phyloP scores from a whole-genome alignment of 257 asterid species.

The Solanum peruvianum region DNA sequence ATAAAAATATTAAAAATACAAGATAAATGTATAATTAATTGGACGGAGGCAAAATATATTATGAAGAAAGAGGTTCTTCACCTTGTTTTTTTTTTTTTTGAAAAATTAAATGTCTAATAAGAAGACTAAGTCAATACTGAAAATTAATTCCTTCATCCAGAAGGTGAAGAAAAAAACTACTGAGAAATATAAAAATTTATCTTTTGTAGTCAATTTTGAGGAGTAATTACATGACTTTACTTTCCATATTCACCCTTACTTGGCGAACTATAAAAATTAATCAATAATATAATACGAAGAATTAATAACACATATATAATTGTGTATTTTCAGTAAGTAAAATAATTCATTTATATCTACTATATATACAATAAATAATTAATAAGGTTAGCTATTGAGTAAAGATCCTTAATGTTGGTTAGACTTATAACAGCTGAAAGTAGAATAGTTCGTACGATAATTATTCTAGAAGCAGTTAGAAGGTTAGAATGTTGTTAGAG shows the following conservation, averaged over 20 bases:
- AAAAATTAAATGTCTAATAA: neutral
- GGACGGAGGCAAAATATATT: neutral
- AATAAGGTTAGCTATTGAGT: neutral
- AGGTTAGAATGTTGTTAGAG: too few relatives aligned
- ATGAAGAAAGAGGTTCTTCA: neutral
- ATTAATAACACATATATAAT: neutral
- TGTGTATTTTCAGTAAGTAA: too few relatives aligned
- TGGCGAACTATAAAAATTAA: neutral
- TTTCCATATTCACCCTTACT: neutral
- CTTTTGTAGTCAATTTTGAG: neutral
- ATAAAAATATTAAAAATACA: neutral
- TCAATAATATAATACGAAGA: neutral
- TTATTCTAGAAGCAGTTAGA: too few relatives aligned
- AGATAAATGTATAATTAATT: neutral
- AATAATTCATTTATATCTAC: too few relatives aligned
- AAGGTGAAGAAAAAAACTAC: neutral
- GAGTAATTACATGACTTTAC: neutral
- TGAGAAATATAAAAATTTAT: neutral
- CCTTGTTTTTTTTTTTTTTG: neutral
- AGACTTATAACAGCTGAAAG: too few relatives aligned
- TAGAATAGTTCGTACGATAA: too few relatives aligned
- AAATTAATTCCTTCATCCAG: neutral
- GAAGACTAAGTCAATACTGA: neutral
- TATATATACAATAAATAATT: too few relatives aligned
- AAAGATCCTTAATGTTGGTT: neutral